Percentiles rank a stretch among this genome's conserved stretches.
These are phyloP conservation scores for Colletotrichum siamense DNA, from an alignment of 2,329 filamentous ascomycete species.

Conservation along the genomic window DNA sequence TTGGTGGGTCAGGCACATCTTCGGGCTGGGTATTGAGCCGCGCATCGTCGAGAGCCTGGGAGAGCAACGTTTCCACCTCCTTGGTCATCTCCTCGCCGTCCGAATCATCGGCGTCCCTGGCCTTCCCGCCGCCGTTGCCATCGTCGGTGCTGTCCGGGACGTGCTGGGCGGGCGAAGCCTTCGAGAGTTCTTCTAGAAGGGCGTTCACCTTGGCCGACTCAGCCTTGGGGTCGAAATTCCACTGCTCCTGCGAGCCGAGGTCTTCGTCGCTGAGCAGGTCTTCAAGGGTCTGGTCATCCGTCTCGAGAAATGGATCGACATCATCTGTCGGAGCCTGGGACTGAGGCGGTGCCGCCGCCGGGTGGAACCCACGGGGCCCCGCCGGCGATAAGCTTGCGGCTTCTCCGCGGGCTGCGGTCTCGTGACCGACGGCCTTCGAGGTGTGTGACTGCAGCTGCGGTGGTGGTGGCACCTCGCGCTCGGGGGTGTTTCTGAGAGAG, in stretches of 20 bases:
- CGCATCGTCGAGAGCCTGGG: slow-evolving; percentile 51
- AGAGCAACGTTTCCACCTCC: slow-evolving; percentile 50
- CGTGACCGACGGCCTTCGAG: neutral
- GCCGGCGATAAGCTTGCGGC: neutral
- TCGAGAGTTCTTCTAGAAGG: slow-evolving; percentile 41
- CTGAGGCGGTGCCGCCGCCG: slow-evolving; percentile 1
- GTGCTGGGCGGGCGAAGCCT: neutral
- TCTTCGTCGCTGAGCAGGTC: slow-evolving; percentile 54
- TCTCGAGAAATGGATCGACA: slow-evolving; percentile 46
- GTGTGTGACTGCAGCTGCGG: neutral
- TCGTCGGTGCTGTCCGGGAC: neutral
- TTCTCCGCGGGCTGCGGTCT: neutral
- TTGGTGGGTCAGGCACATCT: neutral
- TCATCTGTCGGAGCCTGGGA: slow-evolving; percentile 24
- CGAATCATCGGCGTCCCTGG: slow-evolving; percentile 45
- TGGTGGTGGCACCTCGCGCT: slow-evolving; percentile 21
- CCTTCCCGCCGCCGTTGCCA: neutral
- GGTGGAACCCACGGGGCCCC: neutral
- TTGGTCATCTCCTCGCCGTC: slow-evolving; percentile 55
- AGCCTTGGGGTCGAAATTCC: slow-evolving; percentile 29
- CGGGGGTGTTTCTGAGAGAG: slow-evolving; percentile 49
- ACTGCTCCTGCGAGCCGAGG: slow-evolving; percentile 32
- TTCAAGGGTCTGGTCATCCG: slow-evolving; percentile 58
- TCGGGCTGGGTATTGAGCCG: slow-evolving; percentile 33
- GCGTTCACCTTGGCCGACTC: slow-evolving; percentile 35